Percentiles rank a stretch among this genome's conserved stretches.
Conservation (phyloP, 805 yeast species). For the Danielia oregonensis region DNA sequence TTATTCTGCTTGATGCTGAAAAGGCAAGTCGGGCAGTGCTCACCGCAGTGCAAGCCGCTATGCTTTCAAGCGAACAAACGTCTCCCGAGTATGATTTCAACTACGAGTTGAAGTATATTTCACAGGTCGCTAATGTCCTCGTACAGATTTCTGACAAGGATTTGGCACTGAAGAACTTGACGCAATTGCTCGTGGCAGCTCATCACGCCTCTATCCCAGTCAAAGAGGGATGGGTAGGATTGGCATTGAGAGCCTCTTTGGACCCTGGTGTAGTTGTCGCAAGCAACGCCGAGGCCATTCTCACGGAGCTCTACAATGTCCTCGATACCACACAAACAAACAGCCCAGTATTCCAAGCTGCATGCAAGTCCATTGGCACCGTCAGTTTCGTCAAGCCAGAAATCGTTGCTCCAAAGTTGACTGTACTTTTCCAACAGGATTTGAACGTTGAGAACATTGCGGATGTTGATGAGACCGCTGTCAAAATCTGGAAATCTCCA, state of each 20-base stretch:
- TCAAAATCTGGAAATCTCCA: constrained; percentile 62
- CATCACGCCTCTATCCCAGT: constrained; percentile 25
- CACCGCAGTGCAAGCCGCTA: constrained; percentile 34
- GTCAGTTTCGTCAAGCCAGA: constrained; percentile 59
- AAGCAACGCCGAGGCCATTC: constrained; percentile 15
- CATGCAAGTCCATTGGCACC: constrained; percentile 33
- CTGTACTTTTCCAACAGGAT: constrained; percentile 40
- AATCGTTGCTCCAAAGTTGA: constrained; percentile 48
- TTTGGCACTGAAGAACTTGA: constrained; percentile 17
- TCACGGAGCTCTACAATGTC: constrained; percentile 17
- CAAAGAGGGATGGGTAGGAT: constrained; percentile 72
- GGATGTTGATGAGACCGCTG: constrained; percentile 44
- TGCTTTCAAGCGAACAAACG: constrained; percentile 11
- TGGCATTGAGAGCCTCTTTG: constrained; percentile 51
- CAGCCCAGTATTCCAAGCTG: constrained; percentile 49
- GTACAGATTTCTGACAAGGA: constrained; percentile 19
- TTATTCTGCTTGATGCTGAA: constrained; percentile 19
- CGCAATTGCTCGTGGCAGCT: constrained; percentile 24
- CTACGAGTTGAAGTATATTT: constrained; percentile 17
- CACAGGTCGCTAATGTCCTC: constrained; percentile 24
- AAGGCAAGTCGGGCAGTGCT: constrained; percentile 43
- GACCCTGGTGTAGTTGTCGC: constrained; percentile 54
- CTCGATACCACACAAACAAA: constrained; percentile 24
- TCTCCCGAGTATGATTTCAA: constrained; percentile 12
- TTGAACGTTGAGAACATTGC: constrained; percentile 34